Evolutionary conservation across 345 rosid species (phyloP).

Genomic region (Clarkia xantiana): DNA sequence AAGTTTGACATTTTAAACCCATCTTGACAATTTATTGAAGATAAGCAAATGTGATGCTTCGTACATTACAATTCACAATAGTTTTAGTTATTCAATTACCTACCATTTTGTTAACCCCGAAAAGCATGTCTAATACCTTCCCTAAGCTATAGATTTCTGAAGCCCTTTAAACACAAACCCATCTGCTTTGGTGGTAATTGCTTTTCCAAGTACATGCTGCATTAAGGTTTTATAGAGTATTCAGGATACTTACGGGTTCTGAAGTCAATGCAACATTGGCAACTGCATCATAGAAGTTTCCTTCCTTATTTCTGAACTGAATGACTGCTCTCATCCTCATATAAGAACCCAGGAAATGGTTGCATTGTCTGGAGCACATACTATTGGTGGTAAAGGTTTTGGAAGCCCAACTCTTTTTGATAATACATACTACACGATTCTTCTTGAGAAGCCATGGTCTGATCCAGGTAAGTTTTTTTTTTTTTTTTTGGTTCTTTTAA

Average conservation of each 20-base stretch:
- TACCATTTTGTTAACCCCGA: too few relatives aligned
- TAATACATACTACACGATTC: conserved; percentile 74
- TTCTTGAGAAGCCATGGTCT: conserved; percentile 75
- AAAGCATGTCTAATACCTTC: too few relatives aligned
- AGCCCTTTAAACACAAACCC: too few relatives aligned
- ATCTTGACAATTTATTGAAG: neutral
- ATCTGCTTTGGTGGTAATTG: too few relatives aligned
- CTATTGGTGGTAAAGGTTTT: conserved; percentile 80
- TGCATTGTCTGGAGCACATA: conserved; percentile 84
- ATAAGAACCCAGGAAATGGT: conserved; percentile 68
- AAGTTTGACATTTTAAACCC: conserved; percentile 18
- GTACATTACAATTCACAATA: neutral
- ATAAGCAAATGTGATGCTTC: neutral
- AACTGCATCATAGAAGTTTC: neutral
- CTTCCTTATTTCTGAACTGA: neutral
- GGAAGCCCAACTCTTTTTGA: conserved; percentile 61
- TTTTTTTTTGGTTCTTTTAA: too few relatives aligned
- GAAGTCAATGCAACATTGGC: too few relatives aligned
- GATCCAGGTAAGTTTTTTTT: conserved; percentile 35
- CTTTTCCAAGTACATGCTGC: too few relatives aligned
- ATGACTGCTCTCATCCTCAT: neutral
- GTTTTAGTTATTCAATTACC: neutral
- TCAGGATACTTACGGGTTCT: too few relatives aligned
- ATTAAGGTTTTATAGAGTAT: too few relatives aligned
- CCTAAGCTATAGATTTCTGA: too few relatives aligned